Base-by-base conservation (phyloP, 2,329 filamentous ascomycete genomes). In the Colletotrichum scovillei region DNA sequence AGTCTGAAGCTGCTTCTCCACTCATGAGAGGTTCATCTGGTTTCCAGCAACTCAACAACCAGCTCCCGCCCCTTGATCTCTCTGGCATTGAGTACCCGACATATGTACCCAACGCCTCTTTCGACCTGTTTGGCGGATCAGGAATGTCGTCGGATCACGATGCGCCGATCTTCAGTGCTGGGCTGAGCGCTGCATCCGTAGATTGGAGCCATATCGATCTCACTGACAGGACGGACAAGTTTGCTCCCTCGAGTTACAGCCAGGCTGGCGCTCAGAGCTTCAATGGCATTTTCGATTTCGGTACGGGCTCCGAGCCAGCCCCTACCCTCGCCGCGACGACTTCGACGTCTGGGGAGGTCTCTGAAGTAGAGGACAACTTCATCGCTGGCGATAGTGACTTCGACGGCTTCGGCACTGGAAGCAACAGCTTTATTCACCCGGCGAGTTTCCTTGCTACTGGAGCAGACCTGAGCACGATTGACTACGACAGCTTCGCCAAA, bases 281-380 rank as follows among this genome's bases (percentile, higher is more conserved):
- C 78, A 86, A 84, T 74, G 86, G 86, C 49, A 76, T 84, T 6
- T 88, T 87, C 75, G 89, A 90, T 66, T 89, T 87, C 66, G 82
- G 81, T 75, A 85, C 81, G 76, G 87, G 85, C 74, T 88, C 86
- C n/a, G 88, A 90, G 78, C 88, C 88, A 75, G 85, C 88, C 32
- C 86, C 87, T 63, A 84, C 88, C 62, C 80, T 92, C 77, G 88
- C 89, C 74, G 85, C 89, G 78, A 86, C 86, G 63, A 89, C 88
- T 1, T 90, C 90, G 11, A 92, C 90, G 9, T 93, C 91, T 14
- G 91, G 91, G 46, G 91, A 93, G 73, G 90, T 92, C 9, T 92
- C 91, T 11, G 91, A 92, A 79, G 90, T 90, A 5, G 91, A 92
- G 74, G 91, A 92, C 76, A 81, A 88, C 73, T 81, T 87, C 63